A percentile compares a stretch with the other conserved stretches of the same genome.
Conservation (phyloP, 331 rosid species). For the Quercus lobata region DNA sequence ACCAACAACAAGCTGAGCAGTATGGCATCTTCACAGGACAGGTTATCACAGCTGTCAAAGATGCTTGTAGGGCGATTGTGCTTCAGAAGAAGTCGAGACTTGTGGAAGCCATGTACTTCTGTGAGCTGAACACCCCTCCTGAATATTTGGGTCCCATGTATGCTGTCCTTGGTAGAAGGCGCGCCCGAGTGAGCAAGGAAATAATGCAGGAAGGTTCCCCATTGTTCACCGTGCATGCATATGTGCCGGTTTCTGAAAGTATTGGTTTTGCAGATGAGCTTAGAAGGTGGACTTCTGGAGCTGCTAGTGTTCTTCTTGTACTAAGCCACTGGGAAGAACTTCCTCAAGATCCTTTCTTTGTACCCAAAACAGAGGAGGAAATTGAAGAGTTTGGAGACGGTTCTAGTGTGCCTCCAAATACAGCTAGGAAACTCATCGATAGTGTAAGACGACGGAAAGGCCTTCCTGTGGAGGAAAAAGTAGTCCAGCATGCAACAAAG, state of each 20-base stretch:
- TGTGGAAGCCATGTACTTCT: slow-evolving; percentile 86
- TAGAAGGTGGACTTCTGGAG: slow-evolving; percentile 75
- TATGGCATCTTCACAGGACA: slow-evolving; percentile 74
- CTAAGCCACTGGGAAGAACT: slow-evolving; percentile 89
- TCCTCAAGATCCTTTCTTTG: slow-evolving; percentile 76
- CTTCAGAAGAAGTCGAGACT: slow-evolving; percentile 77
- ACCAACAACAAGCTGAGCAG: slow-evolving; percentile 57
- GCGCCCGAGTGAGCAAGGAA: slow-evolving; percentile 70
- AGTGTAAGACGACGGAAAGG: slow-evolving; percentile 72
- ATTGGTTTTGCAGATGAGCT: slow-evolving; percentile 86
- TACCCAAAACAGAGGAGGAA: slow-evolving; percentile 84
- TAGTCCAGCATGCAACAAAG: slow-evolving; percentile 82
- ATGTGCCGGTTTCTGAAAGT: slow-evolving; percentile 79
- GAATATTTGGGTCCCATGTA: slow-evolving; percentile 77
- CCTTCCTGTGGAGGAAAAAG: slow-evolving; percentile 81
- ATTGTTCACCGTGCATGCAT: slow-evolving; percentile 79
- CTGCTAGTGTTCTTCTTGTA: slow-evolving; percentile 79
- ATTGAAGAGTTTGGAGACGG: slow-evolving; percentile 90
- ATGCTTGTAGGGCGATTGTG: slow-evolving; percentile 75
- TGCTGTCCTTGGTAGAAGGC: slow-evolving; percentile 72
- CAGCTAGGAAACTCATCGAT: slow-evolving; percentile 73
- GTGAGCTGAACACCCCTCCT: slow-evolving; percentile 66
- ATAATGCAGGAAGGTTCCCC: slow-evolving; percentile 96
- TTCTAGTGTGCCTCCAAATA: slow-evolving; percentile 72
- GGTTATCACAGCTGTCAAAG: slow-evolving; percentile 73